Percentiles rank a stretch among this genome's conserved stretches.
phyloP scores from a whole-genome alignment of 345 rosid species.

The Syzygium aqueum region DNA sequence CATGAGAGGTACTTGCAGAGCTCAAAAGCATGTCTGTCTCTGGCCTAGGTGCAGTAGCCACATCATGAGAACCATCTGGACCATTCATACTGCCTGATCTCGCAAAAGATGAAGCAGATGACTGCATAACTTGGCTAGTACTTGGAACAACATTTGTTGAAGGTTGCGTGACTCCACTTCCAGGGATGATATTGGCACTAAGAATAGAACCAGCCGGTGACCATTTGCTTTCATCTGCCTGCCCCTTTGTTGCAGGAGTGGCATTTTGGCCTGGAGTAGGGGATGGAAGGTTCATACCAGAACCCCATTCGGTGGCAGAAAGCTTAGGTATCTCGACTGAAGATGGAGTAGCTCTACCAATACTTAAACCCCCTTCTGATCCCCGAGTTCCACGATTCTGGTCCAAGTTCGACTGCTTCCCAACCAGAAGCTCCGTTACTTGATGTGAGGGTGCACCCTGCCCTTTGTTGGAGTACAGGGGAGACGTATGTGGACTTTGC shows the following conservation, averaged over 20 bases:
- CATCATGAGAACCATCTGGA: slow-evolving; percentile 9
- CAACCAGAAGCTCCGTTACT: slow-evolving; percentile 14
- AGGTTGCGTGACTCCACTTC: slow-evolving; percentile 5
- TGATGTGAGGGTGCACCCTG: slow-evolving; percentile 9
- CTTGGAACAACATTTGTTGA: neutral
- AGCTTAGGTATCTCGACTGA: slow-evolving; percentile 43
- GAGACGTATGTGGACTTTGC: slow-evolving; percentile 4
- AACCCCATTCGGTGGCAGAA: slow-evolving; percentile 46
- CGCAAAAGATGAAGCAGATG: neutral
- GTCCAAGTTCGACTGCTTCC: slow-evolving; percentile 17
- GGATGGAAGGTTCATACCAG: slow-evolving; percentile 73
- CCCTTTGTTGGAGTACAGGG: slow-evolving; percentile 16
- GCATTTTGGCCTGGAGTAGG: slow-evolving; percentile 75
- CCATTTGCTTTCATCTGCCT: slow-evolving; percentile 51
- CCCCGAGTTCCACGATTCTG: slow-evolving; percentile 24
- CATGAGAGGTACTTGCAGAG: slow-evolving; percentile 22
- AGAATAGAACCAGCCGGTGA: slow-evolving; percentile 33
- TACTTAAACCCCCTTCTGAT: slow-evolving; percentile 18
- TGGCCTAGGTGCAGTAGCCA: slow-evolving; percentile 18
- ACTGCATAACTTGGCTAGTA: neutral
- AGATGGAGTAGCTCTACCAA: slow-evolving; percentile 24
- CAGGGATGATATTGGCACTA: slow-evolving; percentile 15
- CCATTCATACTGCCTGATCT: neutral
- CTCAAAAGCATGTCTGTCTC: slow-evolving; percentile 7
- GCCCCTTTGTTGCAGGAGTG: slow-evolving; percentile 24